A percentile compares a stretch with the other conserved stretches of the same genome.
These are phyloP conservation scores for Penicillium turbatum DNA, from an alignment of 495 filamentous ascomycete species.

Conservation along the genomic window DNA sequence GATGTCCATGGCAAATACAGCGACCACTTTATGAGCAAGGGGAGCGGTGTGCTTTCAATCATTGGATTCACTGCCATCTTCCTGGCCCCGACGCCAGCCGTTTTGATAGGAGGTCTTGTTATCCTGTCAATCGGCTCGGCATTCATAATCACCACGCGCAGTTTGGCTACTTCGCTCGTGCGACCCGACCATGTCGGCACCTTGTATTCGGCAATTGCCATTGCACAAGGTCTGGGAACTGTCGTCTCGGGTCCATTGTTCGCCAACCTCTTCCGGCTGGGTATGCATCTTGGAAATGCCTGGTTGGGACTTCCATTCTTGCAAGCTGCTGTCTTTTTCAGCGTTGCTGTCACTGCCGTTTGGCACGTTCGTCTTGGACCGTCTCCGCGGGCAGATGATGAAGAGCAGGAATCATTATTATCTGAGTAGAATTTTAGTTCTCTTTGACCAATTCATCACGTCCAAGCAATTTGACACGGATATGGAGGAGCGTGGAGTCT, in stretches of 20 bases:
- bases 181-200: slow-evolving; percentile 30
- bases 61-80: slow-evolving; percentile 31
- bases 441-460: not conserved
- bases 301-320: slow-evolving; percentile 36
- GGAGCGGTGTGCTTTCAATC: slow-evolving; percentile 23
- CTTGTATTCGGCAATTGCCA: slow-evolving; percentile 32
- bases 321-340: slow-evolving; percentile 19
- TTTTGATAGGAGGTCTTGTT: slow-evolving; percentile 35
- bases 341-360: slow-evolving; percentile 14
- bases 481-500: not conserved
- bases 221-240: slow-evolving; percentile 28
- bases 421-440: not conserved
- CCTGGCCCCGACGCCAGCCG: slow-evolving; percentile 25
- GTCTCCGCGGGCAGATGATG: not conserved
- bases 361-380: slow-evolving; percentile 12
- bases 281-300: slow-evolving; percentile 33
- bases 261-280: slow-evolving; percentile 33
- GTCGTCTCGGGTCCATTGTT: slow-evolving; percentile 35
- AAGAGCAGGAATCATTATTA: slow-evolving; percentile 13
- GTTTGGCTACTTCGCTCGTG: slow-evolving; percentile 35
- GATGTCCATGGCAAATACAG: slow-evolving; percentile 26
- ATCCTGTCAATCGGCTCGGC: slow-evolving; percentile 33
- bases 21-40: slow-evolving; percentile 34
- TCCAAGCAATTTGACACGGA: slow-evolving; percentile 1
- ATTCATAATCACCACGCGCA: slow-evolving; percentile 30